Evolutionary conservation across 78 protist species (phyloP).

Genomic region (Guillardia theta): DNA sequence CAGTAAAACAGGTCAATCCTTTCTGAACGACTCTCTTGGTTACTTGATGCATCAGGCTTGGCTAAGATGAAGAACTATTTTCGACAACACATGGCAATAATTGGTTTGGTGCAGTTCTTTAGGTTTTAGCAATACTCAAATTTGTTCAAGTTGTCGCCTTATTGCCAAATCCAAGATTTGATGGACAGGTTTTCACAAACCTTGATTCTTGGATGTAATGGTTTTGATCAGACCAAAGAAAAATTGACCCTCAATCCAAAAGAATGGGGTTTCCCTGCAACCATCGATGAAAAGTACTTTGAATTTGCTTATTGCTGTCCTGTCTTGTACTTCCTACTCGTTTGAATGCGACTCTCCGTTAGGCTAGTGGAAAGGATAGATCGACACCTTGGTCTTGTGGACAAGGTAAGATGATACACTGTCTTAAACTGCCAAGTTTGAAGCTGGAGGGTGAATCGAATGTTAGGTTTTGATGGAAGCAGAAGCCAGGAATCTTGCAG

Average conservation of each 20-base stretch:
- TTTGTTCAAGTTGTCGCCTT: no score
- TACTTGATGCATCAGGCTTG: no score
- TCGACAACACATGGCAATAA: slow-evolving; percentile 2
- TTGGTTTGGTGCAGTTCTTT: background rate
- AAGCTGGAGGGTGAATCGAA: no score
- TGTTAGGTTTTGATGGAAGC: background rate
- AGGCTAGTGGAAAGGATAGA: background rate
- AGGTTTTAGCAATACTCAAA: no score
- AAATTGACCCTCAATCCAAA: background rate
- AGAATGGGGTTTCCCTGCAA: slow-evolving; percentile 5
- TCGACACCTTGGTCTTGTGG: background rate
- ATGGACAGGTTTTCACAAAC: no score
- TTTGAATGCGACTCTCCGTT: no score
- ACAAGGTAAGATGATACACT: no score
- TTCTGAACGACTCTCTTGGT: no score
- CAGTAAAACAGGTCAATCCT: background rate
- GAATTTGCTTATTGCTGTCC: background rate
- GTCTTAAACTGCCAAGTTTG: no score
- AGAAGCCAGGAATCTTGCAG: background rate
- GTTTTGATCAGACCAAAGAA: slow-evolving; percentile 32
- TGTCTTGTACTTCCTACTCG: no score
- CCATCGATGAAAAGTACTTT: background rate
- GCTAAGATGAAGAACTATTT: background rate
- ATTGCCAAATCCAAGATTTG: slow-evolving; percentile 1
- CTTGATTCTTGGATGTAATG: no score